Evolutionary conservation across 352 stramenopile species (phyloP).

Genomic region (Pythium folliculosum): DNA sequence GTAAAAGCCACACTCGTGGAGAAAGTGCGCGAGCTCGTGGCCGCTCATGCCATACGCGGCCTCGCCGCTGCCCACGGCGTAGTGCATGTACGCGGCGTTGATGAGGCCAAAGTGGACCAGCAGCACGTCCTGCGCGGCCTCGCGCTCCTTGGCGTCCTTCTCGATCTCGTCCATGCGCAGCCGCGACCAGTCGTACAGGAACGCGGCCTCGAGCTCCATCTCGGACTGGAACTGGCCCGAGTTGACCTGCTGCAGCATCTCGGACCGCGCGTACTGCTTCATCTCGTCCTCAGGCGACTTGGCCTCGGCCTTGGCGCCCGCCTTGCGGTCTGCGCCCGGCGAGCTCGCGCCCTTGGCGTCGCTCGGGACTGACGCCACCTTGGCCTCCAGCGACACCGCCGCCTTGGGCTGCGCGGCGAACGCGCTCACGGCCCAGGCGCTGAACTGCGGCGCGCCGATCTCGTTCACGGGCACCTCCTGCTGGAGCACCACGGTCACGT

Average conservation of each 20-base stretch:
- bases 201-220: conserved; percentile 77
- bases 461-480: conserved; percentile 84
- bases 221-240: conserved; percentile 80
- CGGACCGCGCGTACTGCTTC: conserved; percentile 61
- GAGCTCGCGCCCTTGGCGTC: conserved; percentile 15
- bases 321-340: conserved; percentile 19
- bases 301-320: conserved; percentile 15
- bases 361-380: not conserved
- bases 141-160: conserved; percentile 45
- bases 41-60: conserved; percentile 67
- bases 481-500: conserved; percentile 62
- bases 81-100: conserved; percentile 77
- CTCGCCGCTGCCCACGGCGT: conserved; percentile 66
- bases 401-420: conserved; percentile 44
- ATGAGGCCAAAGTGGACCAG: conserved; percentile 51
- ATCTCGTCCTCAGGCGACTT: conserved; percentile 53
- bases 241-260: conserved; percentile 76
- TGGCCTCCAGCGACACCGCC: not conserved
- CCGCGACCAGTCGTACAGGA: conserved; percentile 76
- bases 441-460: conserved; percentile 73
- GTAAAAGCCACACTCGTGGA: conserved; percentile 67
- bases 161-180: conserved; percentile 58
- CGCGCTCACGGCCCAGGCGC: conserved; percentile 55
- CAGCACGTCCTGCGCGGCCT: conserved; percentile 58
- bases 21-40: conserved; percentile 68